Percentiles rank a stretch among this genome's conserved stretches.
phyloP scores from a whole-genome alignment of 1,139 yeast species.

The Kazachstania sp. region DNA sequence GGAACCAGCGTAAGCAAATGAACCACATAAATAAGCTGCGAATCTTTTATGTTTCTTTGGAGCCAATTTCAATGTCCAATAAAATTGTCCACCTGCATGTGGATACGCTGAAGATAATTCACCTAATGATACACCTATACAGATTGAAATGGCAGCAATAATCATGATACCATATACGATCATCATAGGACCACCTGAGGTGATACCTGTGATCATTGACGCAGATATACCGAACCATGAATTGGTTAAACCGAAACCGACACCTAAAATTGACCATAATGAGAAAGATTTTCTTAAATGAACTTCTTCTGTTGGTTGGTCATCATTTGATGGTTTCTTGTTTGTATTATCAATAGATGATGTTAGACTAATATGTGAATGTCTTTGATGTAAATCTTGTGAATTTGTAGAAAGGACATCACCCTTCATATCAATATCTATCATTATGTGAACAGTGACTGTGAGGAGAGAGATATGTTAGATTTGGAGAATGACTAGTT shows the following conservation, averaged over 20 bases:
- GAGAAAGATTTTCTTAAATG: slow-evolving; percentile 35
- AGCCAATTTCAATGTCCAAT: slow-evolving; percentile 52
- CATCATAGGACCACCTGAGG: slow-evolving; percentile 61
- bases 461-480: neutral
- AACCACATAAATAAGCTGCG: slow-evolving; percentile 50
- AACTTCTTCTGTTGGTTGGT: slow-evolving; percentile 18
- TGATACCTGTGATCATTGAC: slow-evolving; percentile 52
- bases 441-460: neutral
- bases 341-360: neutral
- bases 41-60: slow-evolving; percentile 43
- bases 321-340: neutral
- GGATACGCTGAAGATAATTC: slow-evolving; percentile 53
- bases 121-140: slow-evolving; percentile 46
- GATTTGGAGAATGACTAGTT: too few species aligned
- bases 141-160: slow-evolving; percentile 44
- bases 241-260: slow-evolving; percentile 62
- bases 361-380: slow-evolving; percentile 1
- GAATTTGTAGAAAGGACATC: neutral
- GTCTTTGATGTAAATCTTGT: slow-evolving; percentile 5
- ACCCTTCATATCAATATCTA: neutral
- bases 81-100: slow-evolving; percentile 60
- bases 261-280: slow-evolving; percentile 47
- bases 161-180: slow-evolving; percentile 61
- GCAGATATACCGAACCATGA: slow-evolving; percentile 67
- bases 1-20: slow-evolving; percentile 53